These are phyloP conservation scores for Sapria himalayana DNA, from an alignment of 345 rosid genomes.

Conservation along the genomic window DNA sequence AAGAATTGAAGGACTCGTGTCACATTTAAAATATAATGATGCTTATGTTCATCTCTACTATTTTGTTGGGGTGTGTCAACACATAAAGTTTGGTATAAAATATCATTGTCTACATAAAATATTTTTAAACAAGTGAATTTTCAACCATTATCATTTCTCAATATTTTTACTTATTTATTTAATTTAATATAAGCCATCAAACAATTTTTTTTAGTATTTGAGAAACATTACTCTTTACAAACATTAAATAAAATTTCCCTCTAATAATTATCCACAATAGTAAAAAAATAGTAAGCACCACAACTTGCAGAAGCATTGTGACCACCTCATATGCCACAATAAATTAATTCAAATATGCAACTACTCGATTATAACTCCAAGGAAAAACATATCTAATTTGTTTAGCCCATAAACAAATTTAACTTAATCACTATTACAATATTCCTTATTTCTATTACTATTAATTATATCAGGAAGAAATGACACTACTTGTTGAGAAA, in stretches of 20 bases:
- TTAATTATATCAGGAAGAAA: too few relatives aligned
- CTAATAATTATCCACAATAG: not conserved
- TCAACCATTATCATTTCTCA: not conserved
- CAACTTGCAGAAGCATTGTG: not conserved
- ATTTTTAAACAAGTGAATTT: too few relatives aligned
- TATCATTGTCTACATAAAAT: too few relatives aligned
- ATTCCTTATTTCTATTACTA: too few relatives aligned
- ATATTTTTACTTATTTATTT: not conserved
- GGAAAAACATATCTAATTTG: too few relatives aligned
- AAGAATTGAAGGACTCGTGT: not conserved
- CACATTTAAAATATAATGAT: not conserved
- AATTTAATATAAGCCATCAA: not conserved
- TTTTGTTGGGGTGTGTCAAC: not conserved
- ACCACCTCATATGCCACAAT: not conserved
- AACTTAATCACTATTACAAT: too few relatives aligned
- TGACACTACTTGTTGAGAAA: too few relatives aligned
- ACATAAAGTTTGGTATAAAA: not conserved
- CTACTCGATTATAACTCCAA: too few relatives aligned
- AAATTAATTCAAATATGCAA: not conserved
- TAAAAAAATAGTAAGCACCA: not conserved
- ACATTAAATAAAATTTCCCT: not conserved
- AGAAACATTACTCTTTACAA: not conserved
- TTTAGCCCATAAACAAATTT: too few relatives aligned
- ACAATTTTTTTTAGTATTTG: not conserved
- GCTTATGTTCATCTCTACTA: not conserved